Conservation (phyloP, 495 filamentous ascomycete species). For the Hypoxylon lienhwacheense region DNA sequence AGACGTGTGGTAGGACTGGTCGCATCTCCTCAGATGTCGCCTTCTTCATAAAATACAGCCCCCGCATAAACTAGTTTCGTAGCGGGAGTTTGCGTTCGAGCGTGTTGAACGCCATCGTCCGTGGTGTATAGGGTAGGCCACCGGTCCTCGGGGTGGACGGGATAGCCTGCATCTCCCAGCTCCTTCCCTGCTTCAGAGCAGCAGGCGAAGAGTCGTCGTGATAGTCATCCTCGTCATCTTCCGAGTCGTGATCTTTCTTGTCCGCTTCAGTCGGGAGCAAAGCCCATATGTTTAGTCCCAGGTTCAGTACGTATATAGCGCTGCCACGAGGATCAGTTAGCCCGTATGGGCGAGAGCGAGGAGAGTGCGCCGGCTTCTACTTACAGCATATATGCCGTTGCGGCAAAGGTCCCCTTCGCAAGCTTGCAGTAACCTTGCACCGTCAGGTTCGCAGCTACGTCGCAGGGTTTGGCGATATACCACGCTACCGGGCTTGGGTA, state of each 20-base stretch:
- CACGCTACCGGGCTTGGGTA: constrained; percentile 71
- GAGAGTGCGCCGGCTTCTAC: constrained; percentile 35
- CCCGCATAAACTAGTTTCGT: constrained; percentile 24
- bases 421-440: constrained; percentile 72
- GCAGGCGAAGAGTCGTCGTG: constrained; percentile 30
- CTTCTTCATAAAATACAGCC: not conserved
- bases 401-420: constrained; percentile 74
- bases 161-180: constrained; percentile 51
- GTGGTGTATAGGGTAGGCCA: constrained; percentile 51
- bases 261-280: constrained; percentile 69
- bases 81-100: constrained; percentile 54
- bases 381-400: constrained; percentile 73
- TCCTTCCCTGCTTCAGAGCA: constrained; percentile 31
- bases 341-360: not conserved
- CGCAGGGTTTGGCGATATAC: constrained; percentile 82
- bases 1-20: constrained; percentile 5
- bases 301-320: constrained; percentile 57
- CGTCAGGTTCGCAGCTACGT: constrained; percentile 56
- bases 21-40: not conserved
- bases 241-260: constrained; percentile 43
- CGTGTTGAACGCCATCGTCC: constrained; percentile 58
- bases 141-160: constrained; percentile 37
- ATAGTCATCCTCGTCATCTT: constrained; percentile 43
- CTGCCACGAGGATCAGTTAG: constrained; percentile 35
- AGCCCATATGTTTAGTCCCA: constrained; percentile 60